Conservation (phyloP, 495 filamentous ascomycete species). For the Pseudomonodictys pantanalensis region DNA sequence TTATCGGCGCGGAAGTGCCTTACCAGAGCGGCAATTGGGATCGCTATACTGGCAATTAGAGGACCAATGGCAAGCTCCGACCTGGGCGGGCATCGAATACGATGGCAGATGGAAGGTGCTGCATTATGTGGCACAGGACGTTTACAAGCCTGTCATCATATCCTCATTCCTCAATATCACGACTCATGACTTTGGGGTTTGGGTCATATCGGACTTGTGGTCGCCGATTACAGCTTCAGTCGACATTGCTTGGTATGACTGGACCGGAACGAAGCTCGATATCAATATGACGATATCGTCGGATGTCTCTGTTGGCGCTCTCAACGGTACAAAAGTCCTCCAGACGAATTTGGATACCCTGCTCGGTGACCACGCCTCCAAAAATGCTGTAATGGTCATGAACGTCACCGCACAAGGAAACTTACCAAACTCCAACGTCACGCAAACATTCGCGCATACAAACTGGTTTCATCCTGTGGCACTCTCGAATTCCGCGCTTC, state of each 20-base stretch:
- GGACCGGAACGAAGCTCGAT: constrained; percentile 34
- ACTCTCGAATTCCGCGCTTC: constrained; percentile 52
- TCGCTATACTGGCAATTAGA: constrained; percentile 69
- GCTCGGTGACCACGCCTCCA: constrained; percentile 40
- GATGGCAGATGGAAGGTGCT: constrained; percentile 65
- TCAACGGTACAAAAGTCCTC: constrained; percentile 61
- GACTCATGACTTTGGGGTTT: constrained; percentile 55
- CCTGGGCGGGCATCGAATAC: constrained; percentile 65
- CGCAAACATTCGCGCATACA: constrained; percentile 53
- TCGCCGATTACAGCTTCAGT: constrained; percentile 25
- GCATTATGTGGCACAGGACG: constrained; percentile 59
- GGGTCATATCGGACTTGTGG: constrained; percentile 60
- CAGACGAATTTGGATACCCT: constrained; percentile 42
- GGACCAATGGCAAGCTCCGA: constrained; percentile 68
- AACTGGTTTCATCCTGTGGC: constrained; percentile 56
- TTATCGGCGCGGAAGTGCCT: constrained; percentile 61
- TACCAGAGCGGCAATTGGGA: constrained; percentile 60
- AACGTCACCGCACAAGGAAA: constrained; percentile 53
- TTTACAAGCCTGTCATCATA: constrained; percentile 60
- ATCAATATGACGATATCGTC: constrained; percentile 18
- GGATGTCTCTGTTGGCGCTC: constrained; percentile 51
- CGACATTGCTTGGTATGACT: constrained; percentile 37
- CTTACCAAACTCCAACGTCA: constrained; percentile 52
- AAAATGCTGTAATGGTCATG: constrained; percentile 54
- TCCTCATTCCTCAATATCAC: constrained; percentile 60